Evolutionary conservation across 768 basidiomycete species (phyloP).

Genomic region (Leccinum broughii): DNA sequence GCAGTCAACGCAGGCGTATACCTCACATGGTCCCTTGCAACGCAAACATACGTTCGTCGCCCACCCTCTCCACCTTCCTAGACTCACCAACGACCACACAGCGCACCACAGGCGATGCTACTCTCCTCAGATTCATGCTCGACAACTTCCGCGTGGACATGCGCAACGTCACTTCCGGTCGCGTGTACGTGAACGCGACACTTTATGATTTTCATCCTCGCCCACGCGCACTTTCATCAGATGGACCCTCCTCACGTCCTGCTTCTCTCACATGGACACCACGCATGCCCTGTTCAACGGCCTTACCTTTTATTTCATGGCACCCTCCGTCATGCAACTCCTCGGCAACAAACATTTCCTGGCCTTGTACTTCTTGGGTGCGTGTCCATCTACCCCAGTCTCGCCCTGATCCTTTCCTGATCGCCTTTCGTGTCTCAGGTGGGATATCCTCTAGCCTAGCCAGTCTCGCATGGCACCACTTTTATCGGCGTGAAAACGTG

Average conservation of each 20-base stretch:
- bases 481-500: conserved; percentile 29
- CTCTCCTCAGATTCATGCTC: conserved; percentile 49
- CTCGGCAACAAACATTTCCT: conserved; percentile 70
- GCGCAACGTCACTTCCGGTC: conserved; percentile 61
- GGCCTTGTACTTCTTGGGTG: conserved; percentile 71
- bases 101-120: conserved; percentile 42
- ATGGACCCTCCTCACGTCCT: conserved; percentile 71
- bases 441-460: conserved; percentile 57
- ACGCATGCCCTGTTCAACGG: conserved; percentile 72
- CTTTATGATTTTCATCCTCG: neutral
- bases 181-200: conserved; percentile 48
- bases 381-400: conserved; percentile 27
- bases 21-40: conserved; percentile 51
- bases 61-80: conserved; percentile 8
- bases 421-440: conserved; percentile 38
- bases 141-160: conserved; percentile 65
- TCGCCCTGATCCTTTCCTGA: conserved; percentile 1
- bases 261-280: conserved; percentile 68
- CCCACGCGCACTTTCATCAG: conserved; percentile 36
- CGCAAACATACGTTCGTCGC: conserved; percentile 34
- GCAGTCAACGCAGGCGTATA: conserved; percentile 65
- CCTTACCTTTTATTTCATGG: conserved; percentile 80
- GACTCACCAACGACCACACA: conserved; percentile 5
- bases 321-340: conserved; percentile 56
- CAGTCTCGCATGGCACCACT: conserved; percentile 47